Evolutionary conservation across 2,329 filamentous ascomycete genomes (phyloP).

Genomic region (Colletotrichum abscissum): DNA sequence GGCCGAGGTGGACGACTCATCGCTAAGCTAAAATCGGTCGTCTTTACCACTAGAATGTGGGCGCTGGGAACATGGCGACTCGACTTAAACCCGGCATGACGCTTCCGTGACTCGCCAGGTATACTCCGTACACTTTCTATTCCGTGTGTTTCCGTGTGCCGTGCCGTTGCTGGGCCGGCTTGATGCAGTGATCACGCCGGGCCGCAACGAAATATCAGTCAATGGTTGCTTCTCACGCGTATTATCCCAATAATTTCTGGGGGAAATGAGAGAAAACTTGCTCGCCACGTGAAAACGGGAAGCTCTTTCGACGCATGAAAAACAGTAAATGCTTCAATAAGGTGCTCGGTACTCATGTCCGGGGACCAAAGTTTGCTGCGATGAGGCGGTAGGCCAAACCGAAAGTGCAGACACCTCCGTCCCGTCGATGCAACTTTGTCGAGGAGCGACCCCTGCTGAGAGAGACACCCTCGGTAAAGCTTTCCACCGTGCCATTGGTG

Average conservation of each 20-base stretch:
- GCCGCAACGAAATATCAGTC: neutral
- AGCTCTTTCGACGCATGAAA: neutral
- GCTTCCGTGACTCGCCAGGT: neutral
- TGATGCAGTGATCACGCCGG: neutral
- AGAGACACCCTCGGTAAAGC: slow-evolving; percentile 20
- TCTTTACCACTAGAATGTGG: neutral
- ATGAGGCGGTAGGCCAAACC: slow-evolving; percentile 2
- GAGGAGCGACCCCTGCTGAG: neutral
- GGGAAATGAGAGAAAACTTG: neutral
- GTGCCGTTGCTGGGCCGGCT: neutral
- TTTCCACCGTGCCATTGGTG: slow-evolving; percentile 9
- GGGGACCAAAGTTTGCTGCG: neutral
- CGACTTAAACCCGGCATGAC: neutral
- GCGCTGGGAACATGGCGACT: neutral
- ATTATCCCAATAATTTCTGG: neutral
- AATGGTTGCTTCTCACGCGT: neutral
- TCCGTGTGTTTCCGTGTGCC: neutral
- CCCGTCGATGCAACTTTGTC: slow-evolving; percentile 17
- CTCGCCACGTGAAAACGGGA: neutral
- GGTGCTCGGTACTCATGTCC: slow-evolving; percentile 2
- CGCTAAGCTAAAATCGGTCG: neutral
- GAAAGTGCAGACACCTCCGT: slow-evolving; percentile 21
- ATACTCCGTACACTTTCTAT: neutral
- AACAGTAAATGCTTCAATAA: slow-evolving; percentile 4
- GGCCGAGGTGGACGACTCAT: neutral